phyloP scores from a whole-genome alignment of 176 grass and related monocot genomes.

The Metroxylon sagu region DNA sequence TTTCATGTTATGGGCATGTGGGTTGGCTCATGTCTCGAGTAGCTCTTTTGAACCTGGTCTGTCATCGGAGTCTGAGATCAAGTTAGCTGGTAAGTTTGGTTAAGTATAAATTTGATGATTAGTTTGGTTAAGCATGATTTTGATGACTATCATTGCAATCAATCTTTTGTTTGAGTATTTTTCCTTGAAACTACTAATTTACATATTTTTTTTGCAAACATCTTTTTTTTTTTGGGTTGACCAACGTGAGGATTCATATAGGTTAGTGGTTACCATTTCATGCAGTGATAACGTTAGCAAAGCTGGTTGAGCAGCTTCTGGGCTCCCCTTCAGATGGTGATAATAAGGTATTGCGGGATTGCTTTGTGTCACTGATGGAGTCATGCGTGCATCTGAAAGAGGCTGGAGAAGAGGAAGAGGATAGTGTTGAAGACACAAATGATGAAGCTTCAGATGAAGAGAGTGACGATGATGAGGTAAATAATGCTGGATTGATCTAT shows the following conservation, averaged over 20 bases:
- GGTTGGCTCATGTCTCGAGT: slow-evolving; percentile 55
- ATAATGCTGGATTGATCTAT: slow-evolving; percentile 3
- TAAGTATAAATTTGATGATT: not conserved
- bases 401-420: slow-evolving; percentile 32
- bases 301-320: slow-evolving; percentile 44
- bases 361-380: slow-evolving; percentile 65
- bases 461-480: slow-evolving; percentile 24
- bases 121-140: not conserved
- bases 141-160: too few relatives aligned
- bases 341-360: slow-evolving; percentile 46
- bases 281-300: slow-evolving; percentile 54
- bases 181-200: too few relatives aligned
- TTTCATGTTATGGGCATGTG: slow-evolving; percentile 41
- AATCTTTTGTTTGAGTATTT: too few relatives aligned
- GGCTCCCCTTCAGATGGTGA: slow-evolving; percentile 20
- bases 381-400: slow-evolving; percentile 61
- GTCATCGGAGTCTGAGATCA: slow-evolving; percentile 73
- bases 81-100: slow-evolving; percentile 49
- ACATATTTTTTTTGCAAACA: too few relatives aligned
- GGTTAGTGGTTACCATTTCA: not conserved
- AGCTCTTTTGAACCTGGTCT: slow-evolving; percentile 38
- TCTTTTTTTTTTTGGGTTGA: not conserved
- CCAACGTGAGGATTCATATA: not conserved
- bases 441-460: slow-evolving; percentile 38
- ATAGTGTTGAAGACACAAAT: slow-evolving; percentile 19